These are phyloP conservation scores for Phialocephala sp. DNA, from an alignment of 2,329 filamentous ascomycete genomes.

Conservation along the genomic window DNA sequence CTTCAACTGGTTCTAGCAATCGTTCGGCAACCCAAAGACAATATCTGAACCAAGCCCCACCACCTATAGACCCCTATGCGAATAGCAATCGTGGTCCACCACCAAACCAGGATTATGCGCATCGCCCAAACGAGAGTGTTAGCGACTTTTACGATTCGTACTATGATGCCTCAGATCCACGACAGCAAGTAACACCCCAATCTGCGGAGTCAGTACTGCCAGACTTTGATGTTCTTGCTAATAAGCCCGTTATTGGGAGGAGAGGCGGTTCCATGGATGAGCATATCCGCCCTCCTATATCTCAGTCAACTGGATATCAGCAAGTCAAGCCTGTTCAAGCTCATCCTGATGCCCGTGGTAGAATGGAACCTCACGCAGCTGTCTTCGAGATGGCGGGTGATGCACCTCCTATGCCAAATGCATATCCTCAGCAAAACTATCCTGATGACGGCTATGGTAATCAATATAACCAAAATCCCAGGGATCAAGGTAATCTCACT, in stretches of 20 bases:
- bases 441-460: slow-evolving; percentile 38
- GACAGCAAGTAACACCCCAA: slow-evolving; percentile 26
- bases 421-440: slow-evolving; percentile 40
- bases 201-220: slow-evolving; percentile 41
- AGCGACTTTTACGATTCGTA: slow-evolving; percentile 63
- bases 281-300: slow-evolving; percentile 41
- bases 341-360: slow-evolving; percentile 64
- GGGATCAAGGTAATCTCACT: slow-evolving; percentile 23
- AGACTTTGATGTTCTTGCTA: slow-evolving; percentile 37
- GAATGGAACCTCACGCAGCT: slow-evolving; percentile 63
- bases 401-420: slow-evolving; percentile 57
- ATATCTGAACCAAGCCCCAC: slow-evolving; percentile 51
- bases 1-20: slow-evolving; percentile 59
- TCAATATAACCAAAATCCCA: slow-evolving; percentile 30
- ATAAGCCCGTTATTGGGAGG: slow-evolving; percentile 25
- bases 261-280: slow-evolving; percentile 40
- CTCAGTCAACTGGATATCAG: slow-evolving; percentile 46
- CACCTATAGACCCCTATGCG: slow-evolving; percentile 22
- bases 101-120: slow-evolving; percentile 40
- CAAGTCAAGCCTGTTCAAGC: slow-evolving; percentile 67
- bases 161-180: slow-evolving; percentile 47
- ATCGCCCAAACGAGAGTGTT: slow-evolving; percentile 46
- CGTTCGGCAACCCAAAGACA: slow-evolving; percentile 59
- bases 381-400: slow-evolving; percentile 77
- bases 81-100: slow-evolving; percentile 17